These are phyloP conservation scores for Cutaneotrichosporon spelunceum DNA, from an alignment of 1,284 basidiomycete genomes.

Conservation along the genomic window DNA sequence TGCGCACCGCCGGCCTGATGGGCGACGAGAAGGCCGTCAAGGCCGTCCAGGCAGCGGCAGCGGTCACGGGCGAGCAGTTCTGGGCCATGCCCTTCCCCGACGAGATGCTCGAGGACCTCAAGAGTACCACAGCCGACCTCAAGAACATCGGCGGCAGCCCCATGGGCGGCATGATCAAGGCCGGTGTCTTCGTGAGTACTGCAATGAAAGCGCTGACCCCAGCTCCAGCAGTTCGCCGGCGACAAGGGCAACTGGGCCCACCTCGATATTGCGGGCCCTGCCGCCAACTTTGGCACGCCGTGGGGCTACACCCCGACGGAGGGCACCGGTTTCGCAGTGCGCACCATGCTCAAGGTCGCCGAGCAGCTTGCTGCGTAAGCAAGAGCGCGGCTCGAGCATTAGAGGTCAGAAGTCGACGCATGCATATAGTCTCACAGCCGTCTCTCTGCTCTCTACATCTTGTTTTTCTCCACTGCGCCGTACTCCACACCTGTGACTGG, in stretches of 20 bases:
- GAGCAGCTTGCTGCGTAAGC: constrained; percentile 17
- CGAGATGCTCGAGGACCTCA: constrained; percentile 23
- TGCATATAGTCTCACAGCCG: no score
- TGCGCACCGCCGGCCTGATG: constrained; percentile 23
- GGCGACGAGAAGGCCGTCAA: constrained; percentile 22
- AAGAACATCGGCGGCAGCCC: constrained; percentile 19
- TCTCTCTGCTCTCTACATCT: neutral
- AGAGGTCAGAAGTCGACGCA: neutral
- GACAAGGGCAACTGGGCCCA: constrained; percentile 26
- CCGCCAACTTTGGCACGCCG: constrained; percentile 18
- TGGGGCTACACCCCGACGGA: constrained; percentile 22
- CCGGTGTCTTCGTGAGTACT: constrained; percentile 20
- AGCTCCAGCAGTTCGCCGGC: constrained; percentile 24
- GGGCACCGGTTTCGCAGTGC: constrained; percentile 22
- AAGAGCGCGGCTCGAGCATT: neutral
- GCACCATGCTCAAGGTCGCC: constrained; percentile 25
- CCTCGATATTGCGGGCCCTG: constrained; percentile 24
- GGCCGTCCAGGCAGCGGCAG: constrained; percentile 14
- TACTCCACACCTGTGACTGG: neutral
- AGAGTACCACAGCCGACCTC: constrained; percentile 19
- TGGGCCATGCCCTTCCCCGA: constrained; percentile 27
- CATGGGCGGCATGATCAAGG: constrained; percentile 24
- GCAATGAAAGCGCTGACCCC: neutral
- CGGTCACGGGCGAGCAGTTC: constrained; percentile 17
- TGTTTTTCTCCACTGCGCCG: neutral